A percentile compares a stretch with the other conserved stretches of the same genome.
Conservation (phyloP, 345 rosid species). For the Psidium guajava region DNA sequence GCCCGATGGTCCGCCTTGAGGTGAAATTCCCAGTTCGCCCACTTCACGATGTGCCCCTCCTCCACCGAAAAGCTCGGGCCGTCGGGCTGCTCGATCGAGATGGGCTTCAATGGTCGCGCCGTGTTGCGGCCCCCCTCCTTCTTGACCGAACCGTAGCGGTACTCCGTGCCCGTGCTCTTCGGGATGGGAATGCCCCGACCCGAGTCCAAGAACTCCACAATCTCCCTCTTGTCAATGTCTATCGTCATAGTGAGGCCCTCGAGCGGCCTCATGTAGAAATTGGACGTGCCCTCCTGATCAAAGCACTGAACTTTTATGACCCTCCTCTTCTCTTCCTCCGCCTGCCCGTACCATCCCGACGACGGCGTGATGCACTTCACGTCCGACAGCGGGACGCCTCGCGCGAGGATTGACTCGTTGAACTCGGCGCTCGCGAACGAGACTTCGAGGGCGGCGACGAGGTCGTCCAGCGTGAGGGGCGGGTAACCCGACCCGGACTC, state of each 20-base stretch:
- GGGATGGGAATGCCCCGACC: slow-evolving; percentile 66
- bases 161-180: slow-evolving; percentile 59
- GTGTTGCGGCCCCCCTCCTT: neutral
- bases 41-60: slow-evolving; percentile 51
- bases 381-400: slow-evolving; percentile 62
- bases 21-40: slow-evolving; percentile 93
- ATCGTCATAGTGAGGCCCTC: slow-evolving; percentile 73
- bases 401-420: slow-evolving; percentile 50
- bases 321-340: slow-evolving; percentile 46
- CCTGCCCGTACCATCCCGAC: slow-evolving; percentile 61
- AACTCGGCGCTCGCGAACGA: slow-evolving; percentile 53
- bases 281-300: slow-evolving; percentile 53
- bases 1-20: slow-evolving; percentile 75
- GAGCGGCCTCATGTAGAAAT: slow-evolving; percentile 85
- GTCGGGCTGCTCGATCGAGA: slow-evolving; percentile 65
- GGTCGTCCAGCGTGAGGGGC: slow-evolving; percentile 58
- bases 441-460: slow-evolving; percentile 29
- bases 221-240: slow-evolving; percentile 51
- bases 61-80: slow-evolving; percentile 32
- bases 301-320: slow-evolving; percentile 73
- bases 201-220: slow-evolving; percentile 50
- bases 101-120: slow-evolving; percentile 26
- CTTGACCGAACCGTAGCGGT: slow-evolving; percentile 20
- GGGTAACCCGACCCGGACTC: slow-evolving; percentile 65
- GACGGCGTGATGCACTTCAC: slow-evolving; percentile 52